phyloP scores from a whole-genome alignment of 2,329 filamentous ascomycete species.

The Paraconiothyrium brasiliense region DNA sequence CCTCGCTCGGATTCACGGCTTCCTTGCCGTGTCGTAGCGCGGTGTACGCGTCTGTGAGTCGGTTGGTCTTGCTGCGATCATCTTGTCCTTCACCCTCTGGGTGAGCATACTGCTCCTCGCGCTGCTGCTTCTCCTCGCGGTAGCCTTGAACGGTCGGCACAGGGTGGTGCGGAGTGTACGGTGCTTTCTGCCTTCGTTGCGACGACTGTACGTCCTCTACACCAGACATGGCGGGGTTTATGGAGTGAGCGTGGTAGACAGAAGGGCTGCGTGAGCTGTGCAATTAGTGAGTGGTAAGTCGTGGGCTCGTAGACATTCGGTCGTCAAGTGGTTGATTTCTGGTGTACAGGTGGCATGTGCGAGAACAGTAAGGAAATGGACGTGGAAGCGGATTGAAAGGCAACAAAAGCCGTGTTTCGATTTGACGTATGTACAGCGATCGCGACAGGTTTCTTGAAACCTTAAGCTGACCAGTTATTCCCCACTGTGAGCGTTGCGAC shows the following conservation, averaged over 20 bases:
- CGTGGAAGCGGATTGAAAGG: neutral
- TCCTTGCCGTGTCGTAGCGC: slow-evolving; percentile 44
- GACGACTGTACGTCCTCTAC: slow-evolving; percentile 54
- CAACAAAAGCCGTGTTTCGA: slow-evolving; percentile 2
- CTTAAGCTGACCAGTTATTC: slow-evolving; percentile 9
- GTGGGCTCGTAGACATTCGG: slow-evolving; percentile 5
- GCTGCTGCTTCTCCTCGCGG: slow-evolving; percentile 56
- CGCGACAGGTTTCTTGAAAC: slow-evolving; percentile 15
- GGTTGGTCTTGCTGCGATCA: slow-evolving; percentile 45
- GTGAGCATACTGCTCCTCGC: slow-evolving; percentile 47
- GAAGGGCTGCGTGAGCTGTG: neutral
- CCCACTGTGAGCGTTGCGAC: slow-evolving; percentile 3
- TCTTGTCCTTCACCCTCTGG: slow-evolving; percentile 34
- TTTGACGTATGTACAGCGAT: slow-evolving; percentile 17
- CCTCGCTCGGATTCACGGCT: slow-evolving; percentile 31
- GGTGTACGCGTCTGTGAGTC: slow-evolving; percentile 48
- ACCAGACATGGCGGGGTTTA: slow-evolving; percentile 46
- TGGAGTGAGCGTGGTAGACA: neutral
- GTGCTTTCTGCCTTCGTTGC: slow-evolving; percentile 51
- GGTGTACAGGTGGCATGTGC: slow-evolving; percentile 1
- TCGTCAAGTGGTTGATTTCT: neutral
- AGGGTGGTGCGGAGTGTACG: slow-evolving; percentile 55
- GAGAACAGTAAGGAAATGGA: slow-evolving; percentile 1
- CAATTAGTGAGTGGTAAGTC: slow-evolving; percentile 1
- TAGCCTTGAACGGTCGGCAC: slow-evolving; percentile 60